Base-by-base conservation (phyloP, 768 basidiomycete species). In the Obba rivulosa region DNA sequence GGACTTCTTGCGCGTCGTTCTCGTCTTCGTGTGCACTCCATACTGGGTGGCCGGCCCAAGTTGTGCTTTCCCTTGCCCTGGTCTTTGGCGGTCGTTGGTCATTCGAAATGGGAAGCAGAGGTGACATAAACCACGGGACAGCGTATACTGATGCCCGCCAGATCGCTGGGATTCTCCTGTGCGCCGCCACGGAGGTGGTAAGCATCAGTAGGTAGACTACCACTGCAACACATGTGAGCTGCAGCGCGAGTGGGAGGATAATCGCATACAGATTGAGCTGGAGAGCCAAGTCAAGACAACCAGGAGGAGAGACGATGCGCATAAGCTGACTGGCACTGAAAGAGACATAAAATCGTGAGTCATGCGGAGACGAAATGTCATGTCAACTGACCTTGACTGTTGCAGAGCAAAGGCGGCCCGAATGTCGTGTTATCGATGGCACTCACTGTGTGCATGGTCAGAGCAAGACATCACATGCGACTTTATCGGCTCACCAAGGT, bases 341-440 rank as follows among this genome's bases (percentile, higher is more conserved):
- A 21, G 43, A 41, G 18, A n/a, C n/a, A n/a, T 13, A 31, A 13
- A 31, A 5, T 31, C 7, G n/a, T 25, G 48, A 34, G 16, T 24
- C 13, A 31, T 40, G 41, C 31, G 50, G 24, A 54, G 35, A 52
- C 9, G 22, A 17, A 22, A 38, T 28, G 17, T 28, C 34, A 20
- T n/a, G 17, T 24, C 59, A 20, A 34, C 72, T 50, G 45, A 77
- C 76, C 54, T 35, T 63, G 56, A 3, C 44, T 50, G 14, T 58
- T 62, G 50, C 74, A 76, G n/a, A 60, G 56, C 9, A 53, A 49
- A 8, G 69, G 63, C 17, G 73, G 70, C 7, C 74, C 70, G 45
- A 69, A 69, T 31, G 78, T 52, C 11, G 79, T 77, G 22, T 69
- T 58, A 49, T 66, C 69, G 41, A 81, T 70, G 18, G 76, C 75